Conservation (phyloP, 1,284 basidiomycete genomes). For the Austroboletus niveus region DNA sequence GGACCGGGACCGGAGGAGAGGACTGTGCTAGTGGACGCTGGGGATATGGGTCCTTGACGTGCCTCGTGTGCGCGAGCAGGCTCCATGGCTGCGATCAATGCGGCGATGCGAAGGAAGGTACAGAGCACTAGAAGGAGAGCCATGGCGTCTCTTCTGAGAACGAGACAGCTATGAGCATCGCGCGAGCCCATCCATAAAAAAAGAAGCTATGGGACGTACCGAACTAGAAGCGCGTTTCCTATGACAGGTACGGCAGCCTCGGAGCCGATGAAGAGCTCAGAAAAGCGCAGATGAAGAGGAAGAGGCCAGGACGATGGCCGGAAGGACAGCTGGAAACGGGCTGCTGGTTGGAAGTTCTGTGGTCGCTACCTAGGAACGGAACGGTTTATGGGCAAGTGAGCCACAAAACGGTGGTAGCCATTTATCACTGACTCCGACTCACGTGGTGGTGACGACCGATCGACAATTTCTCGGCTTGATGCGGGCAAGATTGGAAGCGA, state of each 20-base stretch:
- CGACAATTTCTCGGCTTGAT: too few relatives aligned
- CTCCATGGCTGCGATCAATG: conserved; percentile 14
- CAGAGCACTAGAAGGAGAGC: conserved; percentile 9
- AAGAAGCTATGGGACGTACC: background rate
- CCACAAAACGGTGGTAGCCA: too few relatives aligned
- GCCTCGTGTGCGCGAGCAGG: conserved; percentile 22
- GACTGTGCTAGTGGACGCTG: background rate
- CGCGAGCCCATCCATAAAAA: background rate
- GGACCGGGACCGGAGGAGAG: conserved; percentile 8
- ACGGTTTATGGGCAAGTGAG: too few relatives aligned
- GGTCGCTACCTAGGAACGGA: too few relatives aligned
- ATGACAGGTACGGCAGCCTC: background rate
- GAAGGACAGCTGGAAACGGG: too few relatives aligned
- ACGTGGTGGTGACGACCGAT: too few relatives aligned
- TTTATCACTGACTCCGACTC: too few relatives aligned
- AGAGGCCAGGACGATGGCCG: too few relatives aligned
- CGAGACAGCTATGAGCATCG: conserved; percentile 1
- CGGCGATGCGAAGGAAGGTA: conserved; percentile 10
- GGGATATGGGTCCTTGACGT: conserved; percentile 19
- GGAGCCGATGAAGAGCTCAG: too few relatives aligned
- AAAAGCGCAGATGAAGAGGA: too few relatives aligned
- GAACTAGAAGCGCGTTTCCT: background rate
- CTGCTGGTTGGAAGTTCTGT: too few relatives aligned
- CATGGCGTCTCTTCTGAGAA: conserved; percentile 6
- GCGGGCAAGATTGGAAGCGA: background rate